These are phyloP conservation scores for Aspergillus sp. DNA, from an alignment of 2,329 filamentous ascomycete species.

Conservation along the genomic window DNA sequence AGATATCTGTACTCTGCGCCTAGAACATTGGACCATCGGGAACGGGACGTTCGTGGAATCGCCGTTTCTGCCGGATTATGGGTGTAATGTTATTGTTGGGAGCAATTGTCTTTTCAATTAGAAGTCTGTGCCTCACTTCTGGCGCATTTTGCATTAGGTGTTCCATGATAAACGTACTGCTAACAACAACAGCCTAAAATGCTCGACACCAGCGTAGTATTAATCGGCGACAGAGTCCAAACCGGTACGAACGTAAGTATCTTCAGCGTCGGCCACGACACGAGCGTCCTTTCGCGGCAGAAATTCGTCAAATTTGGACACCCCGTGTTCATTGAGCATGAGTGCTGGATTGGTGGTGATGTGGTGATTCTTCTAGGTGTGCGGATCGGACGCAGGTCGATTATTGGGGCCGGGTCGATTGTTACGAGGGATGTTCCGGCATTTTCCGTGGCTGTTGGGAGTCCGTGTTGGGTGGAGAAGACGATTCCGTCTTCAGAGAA, in stretches of 20 bases:
- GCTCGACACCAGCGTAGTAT: slow-evolving; percentile 48
- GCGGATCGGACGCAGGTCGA: slow-evolving; percentile 36
- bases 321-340: slow-evolving; percentile 43
- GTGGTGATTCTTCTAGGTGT: slow-evolving; percentile 39
- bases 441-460: slow-evolving; percentile 24
- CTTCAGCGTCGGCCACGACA: slow-evolving; percentile 49
- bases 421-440: slow-evolving; percentile 34
- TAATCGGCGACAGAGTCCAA: slow-evolving; percentile 49
- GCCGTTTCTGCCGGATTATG: slow-evolving; percentile 16
- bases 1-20: too few species aligned
- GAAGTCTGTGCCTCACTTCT: slow-evolving; percentile 18
- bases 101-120: slow-evolving; percentile 28
- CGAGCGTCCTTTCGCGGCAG: slow-evolving; percentile 41
- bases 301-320: slow-evolving; percentile 46
- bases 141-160: too few species aligned
- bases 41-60: slow-evolving; percentile 11
- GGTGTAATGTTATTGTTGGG: slow-evolving; percentile 24
- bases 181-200: slow-evolving; percentile 45
- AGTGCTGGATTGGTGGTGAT: slow-evolving; percentile 47
- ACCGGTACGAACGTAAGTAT: slow-evolving; percentile 49
- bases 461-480: slow-evolving; percentile 17
- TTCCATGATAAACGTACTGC: too few species aligned
- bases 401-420: slow-evolving; percentile 34
- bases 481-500: slow-evolving; percentile 18
- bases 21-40: too few species aligned